Conservation (phyloP, 2,329 filamentous ascomycete species). For the Dothideomycetes sp. region DNA sequence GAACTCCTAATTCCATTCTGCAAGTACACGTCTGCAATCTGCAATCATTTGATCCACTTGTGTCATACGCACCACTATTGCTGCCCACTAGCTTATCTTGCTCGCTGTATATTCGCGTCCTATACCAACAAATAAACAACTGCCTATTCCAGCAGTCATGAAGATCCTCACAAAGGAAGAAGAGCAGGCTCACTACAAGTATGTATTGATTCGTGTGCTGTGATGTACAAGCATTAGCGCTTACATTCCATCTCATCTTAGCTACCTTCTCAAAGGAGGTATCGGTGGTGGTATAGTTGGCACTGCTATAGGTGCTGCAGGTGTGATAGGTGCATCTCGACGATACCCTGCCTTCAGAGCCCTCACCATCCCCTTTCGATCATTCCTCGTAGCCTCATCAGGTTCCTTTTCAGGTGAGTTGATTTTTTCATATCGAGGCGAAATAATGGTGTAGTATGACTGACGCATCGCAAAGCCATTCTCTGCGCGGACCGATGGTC, state of each 20-base stretch:
- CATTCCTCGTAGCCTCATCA: neutral
- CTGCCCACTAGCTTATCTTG: too few relatives aligned
- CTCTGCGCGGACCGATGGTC: neutral
- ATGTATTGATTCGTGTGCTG: neutral
- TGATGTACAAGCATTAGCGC: neutral
- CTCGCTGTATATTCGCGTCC: too few relatives aligned
- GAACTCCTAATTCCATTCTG: too few relatives aligned
- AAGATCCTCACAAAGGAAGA: neutral
- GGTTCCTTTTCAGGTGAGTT: neutral
- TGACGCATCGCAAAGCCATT: neutral
- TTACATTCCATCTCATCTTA: neutral
- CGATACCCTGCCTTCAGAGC: neutral
- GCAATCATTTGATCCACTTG: too few relatives aligned
- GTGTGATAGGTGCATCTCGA: neutral
- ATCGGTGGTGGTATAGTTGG: neutral
- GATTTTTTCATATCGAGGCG: neutral
- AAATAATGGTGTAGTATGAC: neutral
- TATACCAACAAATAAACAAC: neutral
- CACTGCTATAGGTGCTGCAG: neutral
- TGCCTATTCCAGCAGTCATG: neutral
- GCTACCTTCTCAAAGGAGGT: neutral
- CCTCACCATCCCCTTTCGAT: neutral
- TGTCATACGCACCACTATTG: too few relatives aligned
- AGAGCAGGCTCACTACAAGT: slow-evolving; percentile 1
- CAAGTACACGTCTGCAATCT: too few relatives aligned